Evolutionary conservation across 176 grass and related monocot species (phyloP).

Genomic region (Bonia amplexicaulis): DNA sequence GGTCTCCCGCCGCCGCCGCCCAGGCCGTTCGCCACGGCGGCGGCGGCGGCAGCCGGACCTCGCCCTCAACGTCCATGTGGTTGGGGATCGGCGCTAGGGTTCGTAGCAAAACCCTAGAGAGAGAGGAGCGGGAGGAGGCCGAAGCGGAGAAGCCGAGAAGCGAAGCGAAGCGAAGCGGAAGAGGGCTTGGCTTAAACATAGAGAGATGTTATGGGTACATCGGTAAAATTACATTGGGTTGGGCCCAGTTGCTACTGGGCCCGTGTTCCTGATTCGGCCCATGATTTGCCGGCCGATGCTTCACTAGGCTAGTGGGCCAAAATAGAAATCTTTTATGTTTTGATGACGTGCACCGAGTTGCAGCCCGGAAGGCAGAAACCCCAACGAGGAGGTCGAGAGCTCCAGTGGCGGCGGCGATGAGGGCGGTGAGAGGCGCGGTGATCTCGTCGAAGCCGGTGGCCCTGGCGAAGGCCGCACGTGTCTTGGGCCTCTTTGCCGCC

Average conservation of each 20-base stretch:
- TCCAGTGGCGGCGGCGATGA: too few species aligned
- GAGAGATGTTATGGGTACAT: background rate
- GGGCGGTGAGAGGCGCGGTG: too few species aligned
- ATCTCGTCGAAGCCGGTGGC: too few species aligned
- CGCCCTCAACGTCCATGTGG: constrained; percentile 77
- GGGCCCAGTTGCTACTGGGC: background rate
- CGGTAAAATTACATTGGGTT: background rate
- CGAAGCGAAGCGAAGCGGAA: background rate
- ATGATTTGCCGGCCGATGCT: rapidly evolving
- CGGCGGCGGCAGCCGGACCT: constrained; percentile 39
- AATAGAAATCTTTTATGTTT: background rate
- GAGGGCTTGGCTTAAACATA: background rate
- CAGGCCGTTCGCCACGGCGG: constrained; percentile 45
- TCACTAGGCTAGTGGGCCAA: background rate
- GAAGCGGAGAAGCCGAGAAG: background rate
- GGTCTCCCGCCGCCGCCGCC: constrained; percentile 33
- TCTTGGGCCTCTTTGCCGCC: too few species aligned
- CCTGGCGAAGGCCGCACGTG: too few species aligned
- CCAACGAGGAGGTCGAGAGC: too few species aligned
- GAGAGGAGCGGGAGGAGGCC: background rate
- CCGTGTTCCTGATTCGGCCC: background rate
- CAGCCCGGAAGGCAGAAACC: too few species aligned
- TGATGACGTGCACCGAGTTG: too few species aligned
- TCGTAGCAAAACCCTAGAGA: constrained; percentile 38
- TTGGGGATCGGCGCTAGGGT: constrained; percentile 21